Evolutionary conservation across 192 early-diverging fungal species (phyloP), one percentile per base, ranked within the genome.

Genomic region (Coemansia sp.): DNA sequence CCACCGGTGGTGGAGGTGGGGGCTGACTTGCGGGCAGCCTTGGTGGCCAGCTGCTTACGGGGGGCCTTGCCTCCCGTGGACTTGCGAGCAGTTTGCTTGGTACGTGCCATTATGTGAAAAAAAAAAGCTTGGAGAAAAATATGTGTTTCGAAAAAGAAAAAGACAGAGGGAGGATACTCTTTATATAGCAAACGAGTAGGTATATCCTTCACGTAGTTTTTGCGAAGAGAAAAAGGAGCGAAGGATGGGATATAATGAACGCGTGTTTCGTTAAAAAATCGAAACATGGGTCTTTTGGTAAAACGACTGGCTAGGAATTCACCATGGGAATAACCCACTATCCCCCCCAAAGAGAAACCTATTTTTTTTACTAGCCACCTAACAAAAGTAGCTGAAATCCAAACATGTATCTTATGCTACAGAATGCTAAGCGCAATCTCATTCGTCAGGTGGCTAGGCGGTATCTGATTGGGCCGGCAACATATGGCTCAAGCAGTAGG

Each of bases 41-140:
- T 95, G 74, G 94, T 97, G 50, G 92, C 91, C 46, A 88, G 84
- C 79, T 92, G 93, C 83, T 96, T 95, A 63, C 95, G 87, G 47
- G 96, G 96, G 20, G 94, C 94, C 80, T 98, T 98, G 68, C 96
- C 96, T 80, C 96, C 96, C 57, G 96, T 98, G 45, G 94, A 96
- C 82, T 98, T 98, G 79, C 95, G 90, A 42, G 95, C 94, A 57
- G 94, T 53, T 43, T 53, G 59, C 35, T 52, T 57, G 48, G 49
- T 57, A 56, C 49, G 49, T 30, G 55, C 50, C 63, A 57, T 65
- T 55, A 47, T 21, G 16, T 20, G n/a, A n/a, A 30, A n/a, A n/a
- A n/a, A 38, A 21, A 33, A 46, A 60, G 19, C 47, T 55, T 19
- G 30, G 48, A 35, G 21, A 16, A 31, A 33, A 20, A 23, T 15